A percentile compares a stretch with the other conserved stretches of the same genome.
Conservation (phyloP, 139 green algal genomes). For the Mychonastes homosphaera region DNA sequence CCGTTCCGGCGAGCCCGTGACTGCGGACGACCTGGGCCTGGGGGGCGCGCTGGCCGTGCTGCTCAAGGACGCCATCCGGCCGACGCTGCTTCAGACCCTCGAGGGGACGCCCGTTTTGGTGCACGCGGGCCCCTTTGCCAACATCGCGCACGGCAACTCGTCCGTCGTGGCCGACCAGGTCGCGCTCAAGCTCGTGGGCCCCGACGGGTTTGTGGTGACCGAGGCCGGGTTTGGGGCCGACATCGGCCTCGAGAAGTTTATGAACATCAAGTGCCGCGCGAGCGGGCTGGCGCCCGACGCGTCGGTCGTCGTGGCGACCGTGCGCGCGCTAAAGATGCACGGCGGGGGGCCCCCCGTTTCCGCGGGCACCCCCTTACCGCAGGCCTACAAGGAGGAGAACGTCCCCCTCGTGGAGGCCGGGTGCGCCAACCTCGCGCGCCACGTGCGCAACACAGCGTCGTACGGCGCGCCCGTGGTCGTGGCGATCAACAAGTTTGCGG, state of each 20-base stretch:
- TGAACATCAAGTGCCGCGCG: conserved; percentile 89
- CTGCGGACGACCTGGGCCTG: conserved; percentile 89
- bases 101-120: conserved; percentile 94
- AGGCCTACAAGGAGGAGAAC: conserved; percentile 85
- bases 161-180: conserved; percentile 90
- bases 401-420: conserved; percentile 67
- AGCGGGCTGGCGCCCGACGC: conserved; percentile 47
- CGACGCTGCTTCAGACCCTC: conserved; percentile 87
- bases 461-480: conserved; percentile 94
- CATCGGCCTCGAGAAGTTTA: conserved; percentile 96
- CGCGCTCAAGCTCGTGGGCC: conserved; percentile 82
- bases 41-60: conserved; percentile 94
- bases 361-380: conserved; percentile 79
- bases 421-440: conserved; percentile 69
- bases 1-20: conserved; percentile 64
- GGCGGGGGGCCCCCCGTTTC: conserved; percentile 76
- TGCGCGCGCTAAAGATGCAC: conserved; percentile 93
- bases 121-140: conserved; percentile 91
- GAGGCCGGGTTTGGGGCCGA: conserved; percentile 96
- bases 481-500: conserved; percentile 87
- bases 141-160: conserved; percentile 95
- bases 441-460: conserved; percentile 76
- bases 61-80: conserved; percentile 94
- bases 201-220: conserved; percentile 85
- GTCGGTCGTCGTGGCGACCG: conserved; percentile 85